Conservation (phyloP, 2,329 filamentous ascomycete species). For the Raffaelea arxii region DNA sequence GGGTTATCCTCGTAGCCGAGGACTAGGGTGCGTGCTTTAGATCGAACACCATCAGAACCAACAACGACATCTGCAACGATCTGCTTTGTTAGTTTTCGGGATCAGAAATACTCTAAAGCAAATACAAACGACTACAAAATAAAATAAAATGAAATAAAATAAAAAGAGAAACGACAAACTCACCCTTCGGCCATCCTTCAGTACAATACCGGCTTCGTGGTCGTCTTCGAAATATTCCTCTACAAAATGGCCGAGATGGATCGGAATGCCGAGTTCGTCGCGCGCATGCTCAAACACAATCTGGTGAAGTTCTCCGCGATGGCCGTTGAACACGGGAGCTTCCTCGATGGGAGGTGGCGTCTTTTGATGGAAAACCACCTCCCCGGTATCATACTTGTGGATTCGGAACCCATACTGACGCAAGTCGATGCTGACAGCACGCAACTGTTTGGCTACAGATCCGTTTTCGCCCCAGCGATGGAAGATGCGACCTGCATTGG, state of each 20-base stretch:
- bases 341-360: conserved; percentile 32
- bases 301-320: conserved; percentile 49
- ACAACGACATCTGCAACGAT: conserved; percentile 40
- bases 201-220: conserved; percentile 35
- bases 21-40: conserved; percentile 39
- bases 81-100: conserved; percentile 12
- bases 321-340: conserved; percentile 49
- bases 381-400: conserved; percentile 50
- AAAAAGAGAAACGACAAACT: not conserved
- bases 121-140: not conserved
- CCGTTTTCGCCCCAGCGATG: conserved; percentile 42
- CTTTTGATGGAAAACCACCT: conserved; percentile 47
- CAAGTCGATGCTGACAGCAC: conserved; percentile 41
- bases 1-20: conserved; percentile 41
- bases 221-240: conserved; percentile 45
- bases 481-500: conserved; percentile 52
- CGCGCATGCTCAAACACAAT: conserved; percentile 49
- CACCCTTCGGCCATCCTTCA: conserved; percentile 8
- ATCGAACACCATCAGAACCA: conserved; percentile 45
- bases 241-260: conserved; percentile 41
- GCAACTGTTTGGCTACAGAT: conserved; percentile 34
- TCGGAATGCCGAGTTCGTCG: conserved; percentile 43
- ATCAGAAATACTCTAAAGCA: no score
- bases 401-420: conserved; percentile 48
- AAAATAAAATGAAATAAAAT: not conserved